Evolutionary conservation across 202 grass and related monocot genomes (phyloP).

Genomic region (Zoysia matrella): DNA sequence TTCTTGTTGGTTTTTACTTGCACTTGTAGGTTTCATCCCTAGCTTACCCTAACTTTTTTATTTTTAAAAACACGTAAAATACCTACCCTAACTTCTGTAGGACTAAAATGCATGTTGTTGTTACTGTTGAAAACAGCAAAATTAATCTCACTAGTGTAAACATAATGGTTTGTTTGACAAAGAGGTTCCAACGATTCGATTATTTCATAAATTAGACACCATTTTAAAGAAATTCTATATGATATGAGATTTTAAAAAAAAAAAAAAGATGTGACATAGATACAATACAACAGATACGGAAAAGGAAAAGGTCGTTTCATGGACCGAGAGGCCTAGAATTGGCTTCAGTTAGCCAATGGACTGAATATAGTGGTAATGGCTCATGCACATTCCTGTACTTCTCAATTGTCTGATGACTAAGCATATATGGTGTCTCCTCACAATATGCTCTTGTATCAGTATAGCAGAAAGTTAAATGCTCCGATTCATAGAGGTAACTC

Average conservation of each 20-base stretch:
- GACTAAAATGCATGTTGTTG: too few species aligned
- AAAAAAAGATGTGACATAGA: neutral
- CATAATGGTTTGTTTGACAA: neutral
- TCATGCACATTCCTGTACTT: neutral
- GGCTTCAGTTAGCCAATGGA: neutral
- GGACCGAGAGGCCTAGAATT: neutral
- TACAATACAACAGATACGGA: neutral
- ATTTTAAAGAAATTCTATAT: neutral
- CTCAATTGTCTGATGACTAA: neutral
- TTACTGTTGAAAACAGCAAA: too few species aligned
- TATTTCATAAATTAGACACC: neutral
- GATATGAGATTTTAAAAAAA: neutral
- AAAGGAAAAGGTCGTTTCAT: neutral
- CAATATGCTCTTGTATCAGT: neutral
- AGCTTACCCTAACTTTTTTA: too few species aligned
- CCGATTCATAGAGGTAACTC: neutral
- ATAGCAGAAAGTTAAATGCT: neutral
- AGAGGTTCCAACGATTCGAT: neutral
- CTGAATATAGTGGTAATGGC: neutral
- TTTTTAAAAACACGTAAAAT: too few species aligned
- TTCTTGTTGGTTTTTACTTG: too few species aligned
- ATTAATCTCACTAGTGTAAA: too few species aligned
- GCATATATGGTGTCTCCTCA: neutral
- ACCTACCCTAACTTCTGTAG: too few species aligned
- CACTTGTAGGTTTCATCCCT: too few species aligned